A percentile compares a stretch with the other conserved stretches of the same genome.
Evolutionary conservation across 2,329 filamentous ascomycete species (phyloP).

Genomic region (Aspergillus spinulosporus): DNA sequence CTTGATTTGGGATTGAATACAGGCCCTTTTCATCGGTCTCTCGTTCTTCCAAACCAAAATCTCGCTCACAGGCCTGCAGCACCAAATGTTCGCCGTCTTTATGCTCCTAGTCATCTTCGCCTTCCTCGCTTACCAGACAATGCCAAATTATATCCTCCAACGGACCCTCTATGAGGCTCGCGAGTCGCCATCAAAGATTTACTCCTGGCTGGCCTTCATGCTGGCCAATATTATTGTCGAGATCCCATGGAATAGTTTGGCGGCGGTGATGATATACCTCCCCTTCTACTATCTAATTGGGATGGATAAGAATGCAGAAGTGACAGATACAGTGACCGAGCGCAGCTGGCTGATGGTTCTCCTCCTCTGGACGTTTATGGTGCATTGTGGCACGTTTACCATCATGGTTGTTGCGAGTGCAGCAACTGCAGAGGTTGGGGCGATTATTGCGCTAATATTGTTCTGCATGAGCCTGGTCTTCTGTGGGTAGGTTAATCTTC

Average conservation of each 20-base stretch:
- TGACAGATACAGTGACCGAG: conserved; percentile 44
- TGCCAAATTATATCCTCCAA: conserved; percentile 60
- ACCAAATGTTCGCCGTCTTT: conserved; percentile 90
- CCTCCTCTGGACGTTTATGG: conserved; percentile 64
- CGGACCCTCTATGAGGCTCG: conserved; percentile 61
- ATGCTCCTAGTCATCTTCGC: conserved; percentile 81
- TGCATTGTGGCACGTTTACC: conserved; percentile 71
- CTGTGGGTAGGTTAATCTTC: conserved; percentile 40
- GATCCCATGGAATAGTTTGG: conserved; percentile 65
- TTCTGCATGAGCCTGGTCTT: conserved; percentile 62
- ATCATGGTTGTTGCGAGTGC: conserved; percentile 72
- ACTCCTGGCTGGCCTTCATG: conserved; percentile 73
- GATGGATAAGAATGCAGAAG: conserved; percentile 45
- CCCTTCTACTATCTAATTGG: conserved; percentile 68
- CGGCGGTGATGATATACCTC: conserved; percentile 63
- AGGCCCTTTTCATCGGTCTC: conserved; percentile 76
- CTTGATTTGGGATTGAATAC: background rate
- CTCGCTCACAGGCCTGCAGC: conserved; percentile 77
- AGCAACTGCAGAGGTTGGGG: conserved; percentile 67
- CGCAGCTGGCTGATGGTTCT: conserved; percentile 67
- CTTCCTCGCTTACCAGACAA: conserved; percentile 53
- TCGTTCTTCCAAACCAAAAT: conserved; percentile 75
- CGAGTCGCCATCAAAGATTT: conserved; percentile 66
- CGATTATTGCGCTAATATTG: conserved; percentile 61
- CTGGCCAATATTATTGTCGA: conserved; percentile 70